A percentile compares a stretch with the other conserved stretches of the same genome.
Conservation (phyloP, 1,284 basidiomycete species). For the Ceratorhiza oryzae-sativae region DNA sequence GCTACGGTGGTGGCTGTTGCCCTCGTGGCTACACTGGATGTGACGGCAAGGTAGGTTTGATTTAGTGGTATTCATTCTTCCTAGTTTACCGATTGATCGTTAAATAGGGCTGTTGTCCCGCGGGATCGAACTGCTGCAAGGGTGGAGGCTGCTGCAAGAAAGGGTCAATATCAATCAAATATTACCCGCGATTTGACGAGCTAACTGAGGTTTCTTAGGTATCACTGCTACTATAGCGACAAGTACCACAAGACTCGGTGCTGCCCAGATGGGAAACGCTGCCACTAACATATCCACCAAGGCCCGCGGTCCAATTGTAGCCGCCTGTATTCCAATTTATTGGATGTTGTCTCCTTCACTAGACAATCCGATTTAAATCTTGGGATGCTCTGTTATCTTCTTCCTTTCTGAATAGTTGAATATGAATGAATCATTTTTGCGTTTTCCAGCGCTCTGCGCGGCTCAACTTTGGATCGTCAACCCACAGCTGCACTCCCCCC, state of each 20-base stretch:
- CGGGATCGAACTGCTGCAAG: not conserved
- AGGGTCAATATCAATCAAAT: not conserved
- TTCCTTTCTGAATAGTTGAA: no score
- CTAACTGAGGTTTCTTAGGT: not conserved
- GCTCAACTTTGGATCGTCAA: no score
- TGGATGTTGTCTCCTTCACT: no score
- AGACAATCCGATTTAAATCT: no score
- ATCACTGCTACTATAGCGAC: no score
- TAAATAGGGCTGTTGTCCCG: constrained; percentile 5
- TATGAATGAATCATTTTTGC: no score
- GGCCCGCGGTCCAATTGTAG: no score
- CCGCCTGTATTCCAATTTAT: no score
- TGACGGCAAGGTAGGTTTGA: not conserved
- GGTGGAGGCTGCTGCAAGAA: not conserved
- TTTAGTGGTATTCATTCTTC: not conserved
- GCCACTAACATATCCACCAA: no score
- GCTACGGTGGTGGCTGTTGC: not conserved
- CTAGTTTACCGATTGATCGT: not conserved
- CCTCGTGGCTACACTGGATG: not conserved
- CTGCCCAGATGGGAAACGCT: not conserved
- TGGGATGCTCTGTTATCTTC: no score
- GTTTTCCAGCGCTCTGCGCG: no score
- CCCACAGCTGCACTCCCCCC: no score
- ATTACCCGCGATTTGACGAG: not conserved
- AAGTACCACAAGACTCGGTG: not conserved